Evolutionary conservation across 1,139 yeast species (phyloP).

Genomic region (Zygosaccharomyces sapae): DNA sequence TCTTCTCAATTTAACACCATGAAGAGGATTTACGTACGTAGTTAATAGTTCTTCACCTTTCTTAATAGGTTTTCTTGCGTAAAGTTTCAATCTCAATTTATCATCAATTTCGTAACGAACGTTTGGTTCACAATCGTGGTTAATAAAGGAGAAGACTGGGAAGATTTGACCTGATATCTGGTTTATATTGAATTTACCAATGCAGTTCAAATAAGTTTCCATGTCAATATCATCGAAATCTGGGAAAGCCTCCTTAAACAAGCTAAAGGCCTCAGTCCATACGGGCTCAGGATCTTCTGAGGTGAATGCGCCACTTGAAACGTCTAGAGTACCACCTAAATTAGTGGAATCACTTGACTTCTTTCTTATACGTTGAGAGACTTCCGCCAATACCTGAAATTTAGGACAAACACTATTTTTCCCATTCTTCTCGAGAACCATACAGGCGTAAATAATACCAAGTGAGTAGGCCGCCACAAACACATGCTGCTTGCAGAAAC

Average conservation of each 20-base stretch:
- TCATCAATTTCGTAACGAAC: conserved; percentile 51
- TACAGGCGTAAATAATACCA: conserved; percentile 52
- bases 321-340: conserved; percentile 52
- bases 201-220: conserved; percentile 54
- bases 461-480: conserved; percentile 70
- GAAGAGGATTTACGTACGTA: conserved; percentile 65
- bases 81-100: conserved; percentile 55
- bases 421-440: conserved; percentile 46
- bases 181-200: conserved; percentile 73
- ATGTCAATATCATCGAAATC: conserved; percentile 39
- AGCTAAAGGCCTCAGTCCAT: conserved; percentile 56
- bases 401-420: conserved; percentile 39
- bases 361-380: conserved; percentile 63
- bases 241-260: conserved; percentile 52
- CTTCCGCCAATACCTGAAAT: conserved; percentile 62
- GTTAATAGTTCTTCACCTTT: conserved; percentile 67
- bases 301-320: conserved; percentile 43
- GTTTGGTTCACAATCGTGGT: conserved; percentile 75
- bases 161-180: conserved; percentile 63
- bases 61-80: conserved; percentile 54
- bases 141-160: conserved; percentile 62
- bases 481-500: conserved; percentile 58
- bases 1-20: conserved; percentile 60
- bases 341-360: conserved; percentile 53
- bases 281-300: conserved; percentile 41